Evolutionary conservation across 225 moss, liverwort and hornwort genomes (phyloP).

Genomic region (Physcomitrium patens): DNA sequence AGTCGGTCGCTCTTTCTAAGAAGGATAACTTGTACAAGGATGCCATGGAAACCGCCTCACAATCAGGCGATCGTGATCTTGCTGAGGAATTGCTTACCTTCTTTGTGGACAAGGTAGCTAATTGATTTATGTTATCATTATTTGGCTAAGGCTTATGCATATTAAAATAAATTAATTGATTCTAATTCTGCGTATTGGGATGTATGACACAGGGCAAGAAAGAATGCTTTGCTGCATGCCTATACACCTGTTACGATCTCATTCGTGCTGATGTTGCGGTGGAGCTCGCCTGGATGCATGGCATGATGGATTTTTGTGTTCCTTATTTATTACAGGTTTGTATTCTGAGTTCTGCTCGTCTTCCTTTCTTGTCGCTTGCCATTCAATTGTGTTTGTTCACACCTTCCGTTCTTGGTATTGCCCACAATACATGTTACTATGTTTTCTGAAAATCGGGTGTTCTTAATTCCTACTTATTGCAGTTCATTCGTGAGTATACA

Average conservation of each 20-base stretch:
- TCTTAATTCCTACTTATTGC: conserved; percentile 25
- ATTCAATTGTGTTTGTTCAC: neutral
- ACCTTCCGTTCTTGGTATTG: neutral
- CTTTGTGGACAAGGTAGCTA: conserved; percentile 86
- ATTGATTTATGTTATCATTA: neutral
- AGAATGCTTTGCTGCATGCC: conserved; percentile 96
- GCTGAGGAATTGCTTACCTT: conserved; percentile 93
- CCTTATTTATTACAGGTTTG: conserved; percentile 88
- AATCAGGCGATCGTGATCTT: conserved; percentile 95
- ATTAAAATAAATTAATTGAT: no score
- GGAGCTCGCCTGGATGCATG: conserved; percentile 98
- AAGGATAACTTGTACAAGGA: conserved; percentile 98
- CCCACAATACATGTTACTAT: neutral
- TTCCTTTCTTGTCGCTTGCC: conserved; percentile 3
- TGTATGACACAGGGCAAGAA: conserved; percentile 79
- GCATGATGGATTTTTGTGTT: conserved; percentile 90
- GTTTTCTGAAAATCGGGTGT: conserved; percentile 3
- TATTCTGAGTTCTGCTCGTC: neutral
- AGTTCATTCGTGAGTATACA: conserved; percentile 96
- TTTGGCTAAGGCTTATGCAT: neutral
- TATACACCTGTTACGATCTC: conserved; percentile 98
- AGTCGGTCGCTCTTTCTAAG: conserved; percentile 96
- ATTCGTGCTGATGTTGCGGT: conserved; percentile 95
- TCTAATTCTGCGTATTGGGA: conserved; percentile 12
- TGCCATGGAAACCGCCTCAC: conserved; percentile 98